Base-by-base conservation (phyloP, 805 yeast species). In the Yamadazyma scolyti region DNA sequence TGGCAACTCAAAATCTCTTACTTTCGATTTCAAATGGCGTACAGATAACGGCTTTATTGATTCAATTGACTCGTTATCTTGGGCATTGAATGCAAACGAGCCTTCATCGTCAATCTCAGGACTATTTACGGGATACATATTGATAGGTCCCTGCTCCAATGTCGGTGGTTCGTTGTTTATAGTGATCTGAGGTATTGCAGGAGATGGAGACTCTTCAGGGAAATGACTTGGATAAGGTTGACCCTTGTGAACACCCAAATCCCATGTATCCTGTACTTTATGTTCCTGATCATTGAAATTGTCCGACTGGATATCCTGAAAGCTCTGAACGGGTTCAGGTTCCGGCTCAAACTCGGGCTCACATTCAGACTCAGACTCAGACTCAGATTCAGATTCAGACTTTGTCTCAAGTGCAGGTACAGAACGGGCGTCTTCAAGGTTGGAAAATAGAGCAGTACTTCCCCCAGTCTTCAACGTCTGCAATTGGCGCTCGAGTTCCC, bases 401-500 rank as follows among this genome's bases (percentile, higher is more conserved):
- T n/a, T n/a, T n/a, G n/a, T n/a, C n/a, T n/a, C n/a, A n/a, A n/a
- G n/a, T 19, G 21, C 10, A 8, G 21, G 8, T 19, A 8, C 8
- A 19, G 9, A 19, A 19, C 8, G 21, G 21, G 8, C 10, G 8
- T 10, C 21, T 19, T 19, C 21, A n/a, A n/a, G n/a, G n/a, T n/a
- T n/a, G n/a, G n/a, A n/a, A 10, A 37, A 30, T 20, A 36, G 19
- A 12, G 31, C 37, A 13, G 30, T 12, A 30, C 35, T 39, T 10
- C 38, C 42, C 16, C 47, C 47, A 21, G 48, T 43, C 33, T 65
- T 65, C 43, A 65, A 51, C 13, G 41, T 40, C 18, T 55, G 56
- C 26, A 65, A 48, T 37, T 65, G 71, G 16, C 62, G 50, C 33
- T 62, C 58, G 36, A 65, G 52, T 33, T 63, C 70, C 25, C 42